Conservation (phyloP, 176 grass and related monocot species). For the Cenchrus americanus region DNA sequence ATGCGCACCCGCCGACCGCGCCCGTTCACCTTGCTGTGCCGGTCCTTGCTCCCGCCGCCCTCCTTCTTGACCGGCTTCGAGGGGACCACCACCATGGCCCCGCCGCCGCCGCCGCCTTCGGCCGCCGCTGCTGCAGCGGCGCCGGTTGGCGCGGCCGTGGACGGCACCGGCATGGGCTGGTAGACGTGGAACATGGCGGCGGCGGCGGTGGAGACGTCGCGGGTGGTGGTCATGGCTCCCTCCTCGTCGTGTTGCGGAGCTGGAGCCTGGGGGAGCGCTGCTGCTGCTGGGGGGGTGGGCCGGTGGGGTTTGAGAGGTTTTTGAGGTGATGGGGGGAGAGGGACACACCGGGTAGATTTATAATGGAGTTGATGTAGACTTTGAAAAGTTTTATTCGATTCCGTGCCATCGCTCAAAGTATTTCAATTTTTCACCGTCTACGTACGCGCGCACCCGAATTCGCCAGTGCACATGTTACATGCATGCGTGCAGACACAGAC, state of each 20-base stretch:
- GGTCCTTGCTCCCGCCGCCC: constrained; percentile 61
- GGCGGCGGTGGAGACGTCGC: constrained; percentile 39
- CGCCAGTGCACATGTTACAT: not conserved
- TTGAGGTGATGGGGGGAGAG: constrained; percentile 45
- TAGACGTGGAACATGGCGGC: constrained; percentile 48
- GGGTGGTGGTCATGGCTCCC: constrained; percentile 43
- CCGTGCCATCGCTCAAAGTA: not conserved
- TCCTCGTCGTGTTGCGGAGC: not conserved
- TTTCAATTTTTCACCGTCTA: not conserved
- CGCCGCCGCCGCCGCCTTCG: not conserved
- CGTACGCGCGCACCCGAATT: too few relatives aligned
- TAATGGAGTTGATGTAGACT: constrained; percentile 35
- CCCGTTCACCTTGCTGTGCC: constrained; percentile 98
- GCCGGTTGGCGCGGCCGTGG: not conserved
- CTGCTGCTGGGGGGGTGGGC: constrained; percentile 17
- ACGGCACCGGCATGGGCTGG: constrained; percentile 14
- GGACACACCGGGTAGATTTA: constrained; percentile 43
- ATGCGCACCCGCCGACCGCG: constrained; percentile 89
- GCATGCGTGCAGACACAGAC: not conserved
- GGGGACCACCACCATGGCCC: not conserved
- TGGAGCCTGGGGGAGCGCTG: not conserved
- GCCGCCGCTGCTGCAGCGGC: not conserved
- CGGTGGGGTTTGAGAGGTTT: constrained; percentile 47
- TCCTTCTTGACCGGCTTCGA: constrained; percentile 44
- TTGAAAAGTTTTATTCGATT: not conserved